phyloP scores from a whole-genome alignment of 139 green algal genomes.

The Chlamydomonas asymmetrica region DNA sequence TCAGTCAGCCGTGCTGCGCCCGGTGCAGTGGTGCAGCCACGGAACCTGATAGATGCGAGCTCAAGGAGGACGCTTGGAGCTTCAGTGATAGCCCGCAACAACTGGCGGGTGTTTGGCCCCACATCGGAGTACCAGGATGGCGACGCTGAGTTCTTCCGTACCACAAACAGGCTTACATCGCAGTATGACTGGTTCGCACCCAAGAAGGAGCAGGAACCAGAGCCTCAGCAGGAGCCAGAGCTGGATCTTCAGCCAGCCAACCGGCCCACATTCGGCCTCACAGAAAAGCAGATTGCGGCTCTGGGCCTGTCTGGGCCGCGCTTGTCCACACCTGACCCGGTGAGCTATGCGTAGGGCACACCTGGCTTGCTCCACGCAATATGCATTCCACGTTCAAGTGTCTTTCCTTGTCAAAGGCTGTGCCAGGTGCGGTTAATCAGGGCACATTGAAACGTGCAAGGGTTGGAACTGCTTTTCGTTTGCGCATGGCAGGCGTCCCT shows the following conservation, averaged over 20 bases:
- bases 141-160: conserved; percentile 56
- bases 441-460: no score
- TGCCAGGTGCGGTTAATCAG: no score
- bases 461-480: no score
- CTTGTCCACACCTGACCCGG: conserved; percentile 46
- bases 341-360: conserved; percentile 21
- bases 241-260: background rate
- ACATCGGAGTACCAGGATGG: conserved; percentile 43
- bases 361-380: no score
- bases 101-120: conserved; percentile 57
- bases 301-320: conserved; percentile 47
- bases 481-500: conserved; percentile 40
- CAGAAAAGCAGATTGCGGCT: conserved; percentile 51
- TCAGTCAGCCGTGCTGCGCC: no score
- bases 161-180: conserved; percentile 44
- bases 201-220: conserved; percentile 8
- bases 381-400: no score
- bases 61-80: no score
- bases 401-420: no score
- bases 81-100: conserved; percentile 24
- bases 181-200: conserved; percentile 60
- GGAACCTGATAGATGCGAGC: no score
- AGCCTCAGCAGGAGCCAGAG: conserved; percentile 20
- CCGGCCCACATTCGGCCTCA: conserved; percentile 51
- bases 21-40: no score